A percentile compares a stretch with the other conserved stretches of the same genome.
phyloP scores from a whole-genome alignment of 352 stramenopile genomes.

The Pythium sp. region DNA sequence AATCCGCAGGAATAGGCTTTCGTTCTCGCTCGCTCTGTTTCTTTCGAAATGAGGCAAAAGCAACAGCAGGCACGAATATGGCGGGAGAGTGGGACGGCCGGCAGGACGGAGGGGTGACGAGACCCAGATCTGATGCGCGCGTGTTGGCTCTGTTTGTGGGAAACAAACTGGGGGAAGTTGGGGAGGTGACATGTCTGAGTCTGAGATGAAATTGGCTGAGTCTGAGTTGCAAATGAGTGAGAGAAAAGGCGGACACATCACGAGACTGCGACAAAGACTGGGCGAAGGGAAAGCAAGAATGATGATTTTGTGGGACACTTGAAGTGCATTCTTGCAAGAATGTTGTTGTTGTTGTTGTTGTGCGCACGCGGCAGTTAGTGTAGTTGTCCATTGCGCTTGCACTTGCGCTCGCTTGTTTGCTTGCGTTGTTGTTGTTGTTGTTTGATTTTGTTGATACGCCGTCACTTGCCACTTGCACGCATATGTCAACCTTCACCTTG shows the following conservation, averaged over 20 bases:
- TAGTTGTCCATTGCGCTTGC: not conserved
- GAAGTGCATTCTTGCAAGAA: not conserved
- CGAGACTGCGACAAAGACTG: not conserved
- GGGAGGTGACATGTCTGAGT: not conserved
- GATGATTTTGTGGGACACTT: not conserved
- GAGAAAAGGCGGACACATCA: not conserved
- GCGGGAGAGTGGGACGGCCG: not conserved
- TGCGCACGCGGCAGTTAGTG: not conserved
- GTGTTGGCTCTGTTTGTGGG: not conserved
- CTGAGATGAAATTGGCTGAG: not conserved
- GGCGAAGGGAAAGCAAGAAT: not conserved
- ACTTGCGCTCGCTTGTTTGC: not conserved
- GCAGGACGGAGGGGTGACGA: not conserved
- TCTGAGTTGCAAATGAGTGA: not conserved
- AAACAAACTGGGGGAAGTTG: not conserved
- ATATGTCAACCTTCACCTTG: not conserved
- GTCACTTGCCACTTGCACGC: not conserved
- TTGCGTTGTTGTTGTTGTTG: not conserved
- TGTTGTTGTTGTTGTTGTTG: not conserved
- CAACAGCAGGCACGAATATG: not conserved
- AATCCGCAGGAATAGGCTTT: not conserved
- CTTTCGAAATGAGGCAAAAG: not conserved
- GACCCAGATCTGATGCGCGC: not conserved
- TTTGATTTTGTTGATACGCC: not conserved
- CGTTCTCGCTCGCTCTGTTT: not conserved